phyloP scores from a whole-genome alignment of 345 rosid genomes.

The Pugionium dolabratum region DNA sequence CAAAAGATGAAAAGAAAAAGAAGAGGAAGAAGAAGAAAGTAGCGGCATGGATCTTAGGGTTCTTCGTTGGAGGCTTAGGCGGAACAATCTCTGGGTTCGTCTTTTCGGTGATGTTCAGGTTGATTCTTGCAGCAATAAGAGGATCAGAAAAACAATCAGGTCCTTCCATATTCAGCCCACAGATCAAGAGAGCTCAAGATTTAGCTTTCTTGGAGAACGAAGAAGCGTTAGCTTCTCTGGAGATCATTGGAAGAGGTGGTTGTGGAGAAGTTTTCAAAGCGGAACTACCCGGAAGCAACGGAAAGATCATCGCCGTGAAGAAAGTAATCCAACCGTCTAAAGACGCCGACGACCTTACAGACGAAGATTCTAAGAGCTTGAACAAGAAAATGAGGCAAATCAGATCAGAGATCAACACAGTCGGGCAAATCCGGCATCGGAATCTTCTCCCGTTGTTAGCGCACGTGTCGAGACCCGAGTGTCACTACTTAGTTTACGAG shows the following conservation, averaged over 20 bases:
- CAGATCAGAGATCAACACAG: constrained; percentile 72
- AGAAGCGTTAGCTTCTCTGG: constrained; percentile 51
- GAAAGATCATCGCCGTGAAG: constrained; percentile 76
- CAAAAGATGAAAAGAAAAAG: constrained; percentile 31
- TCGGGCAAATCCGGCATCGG: constrained; percentile 79
- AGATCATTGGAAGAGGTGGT: constrained; percentile 78
- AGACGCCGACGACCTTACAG: constrained; percentile 65
- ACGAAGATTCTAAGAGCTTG: constrained; percentile 64
- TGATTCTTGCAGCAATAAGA: constrained; percentile 49
- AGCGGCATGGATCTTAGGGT: constrained; percentile 63
- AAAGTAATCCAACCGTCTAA: constrained; percentile 70
- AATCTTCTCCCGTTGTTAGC: constrained; percentile 83
- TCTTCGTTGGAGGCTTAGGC: constrained; percentile 61
- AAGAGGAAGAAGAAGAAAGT: constrained; percentile 47
- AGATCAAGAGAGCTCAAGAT: constrained; percentile 76
- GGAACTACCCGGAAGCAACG: constrained; percentile 65
- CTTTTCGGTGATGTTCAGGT: constrained; percentile 62
- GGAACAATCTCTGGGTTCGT: constrained; percentile 69
- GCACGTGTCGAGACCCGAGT: constrained; percentile 68
- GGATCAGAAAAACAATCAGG: constrained; percentile 57
- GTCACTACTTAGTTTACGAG: constrained; percentile 80
- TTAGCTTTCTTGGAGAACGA: constrained; percentile 85
- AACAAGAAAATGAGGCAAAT: constrained; percentile 84
- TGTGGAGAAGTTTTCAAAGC: constrained; percentile 91
- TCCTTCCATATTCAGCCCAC: constrained; percentile 67